phyloP scores from a whole-genome alignment of 2,329 filamentous ascomycete genomes.

The Fusarium penzigii region DNA sequence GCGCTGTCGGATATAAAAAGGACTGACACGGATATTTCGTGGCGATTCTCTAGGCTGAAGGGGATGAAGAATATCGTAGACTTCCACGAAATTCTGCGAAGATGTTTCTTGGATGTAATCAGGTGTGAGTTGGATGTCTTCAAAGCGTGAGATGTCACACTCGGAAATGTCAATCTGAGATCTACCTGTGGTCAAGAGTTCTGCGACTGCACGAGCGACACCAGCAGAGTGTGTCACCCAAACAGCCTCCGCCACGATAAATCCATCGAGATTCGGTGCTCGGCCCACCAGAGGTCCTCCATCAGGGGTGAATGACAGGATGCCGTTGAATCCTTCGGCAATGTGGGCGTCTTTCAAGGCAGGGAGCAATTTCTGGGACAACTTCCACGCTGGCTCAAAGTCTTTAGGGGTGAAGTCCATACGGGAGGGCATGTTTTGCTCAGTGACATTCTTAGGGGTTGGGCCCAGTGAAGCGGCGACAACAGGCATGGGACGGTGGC shows the following conservation, averaged over 20 bases:
- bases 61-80: constrained; percentile 66
- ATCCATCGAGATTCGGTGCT: constrained; percentile 58
- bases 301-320: constrained; percentile 67
- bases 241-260: constrained; percentile 65
- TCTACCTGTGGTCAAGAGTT: constrained; percentile 56
- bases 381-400: constrained; percentile 61
- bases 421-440: constrained; percentile 64
- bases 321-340: constrained; percentile 63
- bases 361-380: constrained; percentile 56
- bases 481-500: constrained; percentile 62
- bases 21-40: constrained; percentile 58
- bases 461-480: constrained; percentile 53
- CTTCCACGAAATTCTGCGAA: constrained; percentile 62
- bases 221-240: constrained; percentile 69
- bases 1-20: constrained; percentile 55
- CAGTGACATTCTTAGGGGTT: constrained; percentile 54
- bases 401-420: constrained; percentile 60
- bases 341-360: constrained; percentile 51
- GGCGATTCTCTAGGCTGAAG: constrained; percentile 58
- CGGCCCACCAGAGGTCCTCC: constrained; percentile 61
- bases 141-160: constrained; percentile 61
- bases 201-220: constrained; percentile 60
- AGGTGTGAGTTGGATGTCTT: constrained; percentile 58
- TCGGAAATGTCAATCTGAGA: constrained; percentile 59
- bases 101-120: constrained; percentile 60